Evolutionary conservation across 768 basidiomycete species (phyloP), one percentile per base, ranked within the genome.

Genomic region (Auricularia sp.): DNA sequence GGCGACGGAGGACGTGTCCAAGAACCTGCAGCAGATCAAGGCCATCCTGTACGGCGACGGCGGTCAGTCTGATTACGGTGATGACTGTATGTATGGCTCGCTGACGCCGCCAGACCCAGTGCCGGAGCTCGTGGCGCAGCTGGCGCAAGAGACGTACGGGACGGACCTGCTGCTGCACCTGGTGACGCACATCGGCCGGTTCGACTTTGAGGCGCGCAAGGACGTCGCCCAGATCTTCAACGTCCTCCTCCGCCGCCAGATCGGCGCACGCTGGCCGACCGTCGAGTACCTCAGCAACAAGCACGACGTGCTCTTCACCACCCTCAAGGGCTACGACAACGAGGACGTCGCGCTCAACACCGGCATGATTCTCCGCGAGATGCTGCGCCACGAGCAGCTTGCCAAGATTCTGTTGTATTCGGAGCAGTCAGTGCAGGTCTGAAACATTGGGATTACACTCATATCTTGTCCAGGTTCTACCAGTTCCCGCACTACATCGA

Each of bases 281-380:
- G 94, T 98, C 60, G 97, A 99, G 69, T 94, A 97, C 70, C 84
- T 98, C 16, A 82, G 81, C 7, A 83, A 84, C 43, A 89, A 90
- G 70, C 84, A 76, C 44, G 82, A 89, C 36, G 81, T 90, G 39
- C 76, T 90, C 60, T 97, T 97, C 72, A 86, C 91, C 2, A 84
- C 93, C 7, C 81, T 98, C 59, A 88, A 86, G 64, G 94, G 78
- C 6, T 99, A 99, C 72, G 87, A 88, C 77, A 94, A 97, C 70
- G 92, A 98, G 73, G 96, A 98, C 66, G 82, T 98, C 63, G 94
- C 95, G 8, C 82, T 99, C 65, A 99, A 99, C 70, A 98, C 96
- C 0, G 96, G 97, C 8, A 96, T 97, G 93, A 90, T 98, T 64
- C 79, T 99, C 61, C 91, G 92, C 71, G 97, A 98, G 77, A 98